Evolutionary conservation across 2,329 filamentous ascomycete species (phyloP).

Genomic region (Stromatinia cepivora): DNA sequence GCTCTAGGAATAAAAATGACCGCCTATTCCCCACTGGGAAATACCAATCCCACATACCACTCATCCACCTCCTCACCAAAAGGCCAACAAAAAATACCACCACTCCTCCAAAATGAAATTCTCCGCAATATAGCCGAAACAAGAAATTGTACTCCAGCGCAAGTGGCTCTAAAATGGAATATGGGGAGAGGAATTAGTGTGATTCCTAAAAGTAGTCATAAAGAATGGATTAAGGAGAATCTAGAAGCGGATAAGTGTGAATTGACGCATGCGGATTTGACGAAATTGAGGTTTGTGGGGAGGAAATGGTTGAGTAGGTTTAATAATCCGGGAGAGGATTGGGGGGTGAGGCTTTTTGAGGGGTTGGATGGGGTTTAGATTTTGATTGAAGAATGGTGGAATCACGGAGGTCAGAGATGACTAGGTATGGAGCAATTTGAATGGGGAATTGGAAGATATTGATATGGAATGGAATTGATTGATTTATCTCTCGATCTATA

Average conservation of each 20-base stretch:
- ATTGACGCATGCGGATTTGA: conserved; percentile 44
- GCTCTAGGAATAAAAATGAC: conserved; percentile 41
- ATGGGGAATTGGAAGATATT: too few relatives aligned
- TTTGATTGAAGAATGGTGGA: not conserved
- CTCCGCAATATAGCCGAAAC: not conserved
- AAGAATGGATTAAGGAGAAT: conserved; percentile 48
- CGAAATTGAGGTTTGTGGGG: conserved; percentile 39
- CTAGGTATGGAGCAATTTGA: too few relatives aligned
- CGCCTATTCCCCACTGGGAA: conserved; percentile 43
- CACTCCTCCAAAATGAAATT: conserved; percentile 12
- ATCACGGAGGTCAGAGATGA: too few relatives aligned
- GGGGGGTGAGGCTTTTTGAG: conserved; percentile 40
- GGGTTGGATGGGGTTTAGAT: conserved; percentile 3
- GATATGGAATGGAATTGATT: too few relatives aligned
- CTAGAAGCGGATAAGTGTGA: conserved; percentile 50
- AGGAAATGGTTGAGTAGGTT: conserved; percentile 40
- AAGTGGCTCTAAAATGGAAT: conserved; percentile 51
- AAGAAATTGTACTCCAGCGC: conserved; percentile 41
- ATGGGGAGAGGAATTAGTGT: conserved; percentile 49
- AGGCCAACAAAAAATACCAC: not conserved
- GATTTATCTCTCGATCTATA: too few relatives aligned
- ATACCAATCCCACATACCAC: conserved; percentile 47
- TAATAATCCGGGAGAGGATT: conserved; percentile 41
- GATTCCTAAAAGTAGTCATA: conserved; percentile 52
- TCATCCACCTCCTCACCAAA: not conserved